Percentiles rank a stretch among this genome's conserved stretches.
Evolutionary conservation across 768 basidiomycete genomes (phyloP).

Genomic region (Mycena epipterygia): DNA sequence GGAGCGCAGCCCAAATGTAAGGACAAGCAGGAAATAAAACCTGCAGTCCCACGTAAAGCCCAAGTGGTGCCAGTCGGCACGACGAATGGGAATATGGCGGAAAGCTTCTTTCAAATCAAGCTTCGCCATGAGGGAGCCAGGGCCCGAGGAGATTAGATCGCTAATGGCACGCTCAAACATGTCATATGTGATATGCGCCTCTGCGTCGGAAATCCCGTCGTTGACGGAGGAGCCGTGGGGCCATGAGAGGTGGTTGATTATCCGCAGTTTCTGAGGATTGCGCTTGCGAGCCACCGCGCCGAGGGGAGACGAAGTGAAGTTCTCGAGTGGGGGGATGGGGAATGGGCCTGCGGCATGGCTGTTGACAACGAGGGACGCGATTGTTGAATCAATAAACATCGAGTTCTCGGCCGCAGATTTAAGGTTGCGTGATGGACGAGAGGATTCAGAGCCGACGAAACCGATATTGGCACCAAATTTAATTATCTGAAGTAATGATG

Average conservation of each 20-base stretch:
- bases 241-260: slow-evolving; percentile 41
- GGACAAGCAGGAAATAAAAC: slow-evolving; percentile 47
- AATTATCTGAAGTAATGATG: not conserved
- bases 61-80: slow-evolving; percentile 48
- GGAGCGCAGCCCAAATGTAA: slow-evolving; percentile 46
- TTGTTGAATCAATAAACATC: not conserved
- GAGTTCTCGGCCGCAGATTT: not conserved
- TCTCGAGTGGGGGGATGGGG: slow-evolving; percentile 25
- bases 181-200: slow-evolving; percentile 48
- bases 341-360: slow-evolving; percentile 41
- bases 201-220: slow-evolving; percentile 45
- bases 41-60: slow-evolving; percentile 47
- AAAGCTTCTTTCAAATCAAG: slow-evolving; percentile 49
- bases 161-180: slow-evolving; percentile 40
- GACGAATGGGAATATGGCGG: slow-evolving; percentile 49
- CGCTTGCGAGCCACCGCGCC: slow-evolving; percentile 41
- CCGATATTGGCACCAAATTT: not conserved
- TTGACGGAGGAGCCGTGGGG: slow-evolving; percentile 45
- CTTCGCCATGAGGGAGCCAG: slow-evolving; percentile 42
- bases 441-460: not conserved
- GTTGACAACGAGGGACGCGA: not conserved
- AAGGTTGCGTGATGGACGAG: not conserved
- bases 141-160: slow-evolving; percentile 42
- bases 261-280: slow-evolving; percentile 40
- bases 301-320: slow-evolving; percentile 42